phyloP scores from a whole-genome alignment of 148 eudicot species.

The Linanthus parryae region DNA sequence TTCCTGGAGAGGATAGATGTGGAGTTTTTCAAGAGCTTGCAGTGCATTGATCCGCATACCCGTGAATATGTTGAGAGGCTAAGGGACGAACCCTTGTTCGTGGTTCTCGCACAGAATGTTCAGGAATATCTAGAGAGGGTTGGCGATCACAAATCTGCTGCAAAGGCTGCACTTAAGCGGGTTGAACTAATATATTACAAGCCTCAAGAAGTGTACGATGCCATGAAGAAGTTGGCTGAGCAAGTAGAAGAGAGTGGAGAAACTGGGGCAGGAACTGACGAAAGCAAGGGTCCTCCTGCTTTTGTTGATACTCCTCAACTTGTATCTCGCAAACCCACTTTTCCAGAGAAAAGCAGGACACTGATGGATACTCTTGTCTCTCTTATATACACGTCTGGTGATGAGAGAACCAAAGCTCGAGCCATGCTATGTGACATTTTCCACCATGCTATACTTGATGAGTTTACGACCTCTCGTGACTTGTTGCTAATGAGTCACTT shows the following conservation, averaged over 20 bases:
- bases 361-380: slow-evolving; percentile 86
- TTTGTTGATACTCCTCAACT: slow-evolving; percentile 65
- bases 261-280: slow-evolving; percentile 15
- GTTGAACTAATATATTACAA: slow-evolving; percentile 73
- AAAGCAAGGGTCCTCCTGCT: slow-evolving; percentile 48
- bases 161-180: slow-evolving; percentile 62
- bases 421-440: slow-evolving; percentile 95
- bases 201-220: slow-evolving; percentile 81
- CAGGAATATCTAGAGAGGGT: slow-evolving; percentile 57
- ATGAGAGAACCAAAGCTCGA: slow-evolving; percentile 90
- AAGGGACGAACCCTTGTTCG: slow-evolving; percentile 66
- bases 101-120: slow-evolving; percentile 76
- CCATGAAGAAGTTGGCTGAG: slow-evolving; percentile 80
- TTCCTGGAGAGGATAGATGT: slow-evolving; percentile 80
- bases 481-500: slow-evolving; percentile 89
- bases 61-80: slow-evolving; percentile 84
- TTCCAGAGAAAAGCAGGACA: slow-evolving; percentile 64
- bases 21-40: slow-evolving; percentile 71
- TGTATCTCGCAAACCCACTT: slow-evolving; percentile 69
- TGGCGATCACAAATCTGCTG: slow-evolving; percentile 63
- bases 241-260: slow-evolving; percentile 21
- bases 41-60: slow-evolving; percentile 79
- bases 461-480: slow-evolving; percentile 69
- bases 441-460: slow-evolving; percentile 83
- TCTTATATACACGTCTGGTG: slow-evolving; percentile 72